phyloP scores from a whole-genome alignment of 805 yeast species.

The Kregervanrija pseudodelftensis region DNA sequence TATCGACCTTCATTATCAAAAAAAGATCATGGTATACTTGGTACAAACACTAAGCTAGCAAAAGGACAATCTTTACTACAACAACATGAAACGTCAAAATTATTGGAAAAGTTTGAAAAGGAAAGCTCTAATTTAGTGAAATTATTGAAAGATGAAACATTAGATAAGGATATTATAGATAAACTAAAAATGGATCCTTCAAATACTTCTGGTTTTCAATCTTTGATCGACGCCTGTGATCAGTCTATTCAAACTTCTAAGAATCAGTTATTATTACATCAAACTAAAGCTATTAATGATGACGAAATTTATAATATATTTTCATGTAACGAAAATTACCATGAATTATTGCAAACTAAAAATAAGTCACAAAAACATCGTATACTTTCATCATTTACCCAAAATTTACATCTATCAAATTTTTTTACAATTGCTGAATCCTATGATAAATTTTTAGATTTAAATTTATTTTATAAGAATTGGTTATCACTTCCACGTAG shows the following conservation, averaged over 20 bases:
- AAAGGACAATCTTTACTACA: conserved; percentile 48
- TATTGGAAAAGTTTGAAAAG: conserved; percentile 40
- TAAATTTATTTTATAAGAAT: conserved; percentile 40
- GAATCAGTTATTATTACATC: too few relatives aligned
- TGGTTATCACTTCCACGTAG: conserved; percentile 43
- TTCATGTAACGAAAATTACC: conserved; percentile 13
- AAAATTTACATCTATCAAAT: conserved; percentile 39
- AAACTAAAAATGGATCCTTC: conserved; percentile 16
- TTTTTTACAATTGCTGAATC: conserved; percentile 55
- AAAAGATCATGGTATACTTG: conserved; percentile 24
- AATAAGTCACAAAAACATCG: conserved; percentile 11
- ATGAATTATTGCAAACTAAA: conserved; percentile 6
- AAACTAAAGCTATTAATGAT: background rate
- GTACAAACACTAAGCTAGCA: conserved; percentile 33
- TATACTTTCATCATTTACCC: conserved; percentile 23
- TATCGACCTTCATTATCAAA: conserved; percentile 26
- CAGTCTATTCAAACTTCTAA: too few relatives aligned
- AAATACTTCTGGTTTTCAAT: too few relatives aligned
- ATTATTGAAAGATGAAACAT: conserved; percentile 2
- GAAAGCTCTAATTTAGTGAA: conserved; percentile 21
- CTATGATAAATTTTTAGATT: conserved; percentile 59
- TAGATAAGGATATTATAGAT: background rate
- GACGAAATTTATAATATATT: conserved; percentile 27
- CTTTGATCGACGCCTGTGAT: too few relatives aligned
- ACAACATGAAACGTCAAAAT: conserved; percentile 56